These are phyloP conservation scores for Leptographium procerum DNA, from an alignment of 2,329 filamentous ascomycete species.

Conservation along the genomic window DNA sequence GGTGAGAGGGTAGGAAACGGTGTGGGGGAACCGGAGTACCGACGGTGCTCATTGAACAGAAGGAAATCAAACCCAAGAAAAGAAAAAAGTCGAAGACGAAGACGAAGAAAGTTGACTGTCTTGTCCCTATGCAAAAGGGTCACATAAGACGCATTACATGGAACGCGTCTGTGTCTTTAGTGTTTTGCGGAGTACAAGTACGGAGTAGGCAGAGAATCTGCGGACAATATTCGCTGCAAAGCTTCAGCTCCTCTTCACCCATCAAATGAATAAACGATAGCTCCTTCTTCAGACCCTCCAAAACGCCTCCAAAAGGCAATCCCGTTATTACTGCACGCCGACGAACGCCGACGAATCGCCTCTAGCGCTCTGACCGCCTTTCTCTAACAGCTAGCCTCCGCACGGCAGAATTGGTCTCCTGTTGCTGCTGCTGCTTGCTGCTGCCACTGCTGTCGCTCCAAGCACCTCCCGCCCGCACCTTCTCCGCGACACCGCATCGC, in stretches of 20 bases:
- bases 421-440: not conserved
- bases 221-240: too few species aligned
- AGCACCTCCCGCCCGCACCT: not conserved
- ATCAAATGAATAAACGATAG: too few species aligned
- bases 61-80: not conserved
- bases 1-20: not conserved
- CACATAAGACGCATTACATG: too few species aligned
- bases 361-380: not conserved
- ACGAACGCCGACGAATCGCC: not conserved
- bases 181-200: too few species aligned
- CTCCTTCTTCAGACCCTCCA: too few species aligned
- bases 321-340: too few species aligned
- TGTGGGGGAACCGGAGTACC: not conserved
- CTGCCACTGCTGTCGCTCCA: not conserved
- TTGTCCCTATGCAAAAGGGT: too few species aligned
- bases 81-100: too few species aligned
- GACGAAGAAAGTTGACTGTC: not conserved
- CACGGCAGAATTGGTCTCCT: not conserved
- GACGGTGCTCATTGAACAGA: not conserved
- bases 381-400: not conserved
- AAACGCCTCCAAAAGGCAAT: too few species aligned
- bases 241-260: too few species aligned
- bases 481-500: not conserved
- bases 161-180: too few species aligned
- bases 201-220: too few species aligned